phyloP scores from a whole-genome alignment of 1,284 basidiomycete species.

The Bjerkandera adusta region DNA sequence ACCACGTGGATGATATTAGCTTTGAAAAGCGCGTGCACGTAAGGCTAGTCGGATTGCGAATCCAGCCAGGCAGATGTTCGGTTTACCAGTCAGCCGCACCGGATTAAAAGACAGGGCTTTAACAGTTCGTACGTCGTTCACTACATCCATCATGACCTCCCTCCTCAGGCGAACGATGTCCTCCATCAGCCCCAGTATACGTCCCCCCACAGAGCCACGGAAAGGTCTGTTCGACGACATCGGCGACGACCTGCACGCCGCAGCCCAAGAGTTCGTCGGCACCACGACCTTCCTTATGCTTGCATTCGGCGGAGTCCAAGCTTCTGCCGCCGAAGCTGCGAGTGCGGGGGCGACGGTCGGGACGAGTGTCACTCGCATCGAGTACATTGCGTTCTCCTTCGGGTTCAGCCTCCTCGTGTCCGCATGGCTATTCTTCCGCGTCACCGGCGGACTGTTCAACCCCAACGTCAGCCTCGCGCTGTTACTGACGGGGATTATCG shows the following conservation, averaged over 20 bases:
- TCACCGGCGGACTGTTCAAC: constrained; percentile 71
- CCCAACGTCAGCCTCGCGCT: constrained; percentile 67
- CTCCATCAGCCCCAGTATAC: no score
- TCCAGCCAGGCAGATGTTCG: no score
- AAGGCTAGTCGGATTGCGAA: no score
- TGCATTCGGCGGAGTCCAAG: constrained; percentile 60
- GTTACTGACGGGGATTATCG: constrained; percentile 55
- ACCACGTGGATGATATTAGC: no score
- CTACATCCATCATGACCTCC: no score
- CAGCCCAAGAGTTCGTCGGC: constrained; percentile 52
- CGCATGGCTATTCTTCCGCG: constrained; percentile 73
- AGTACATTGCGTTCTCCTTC: constrained; percentile 62
- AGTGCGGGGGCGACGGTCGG: constrained; percentile 27
- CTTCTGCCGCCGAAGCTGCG: constrained; percentile 24
- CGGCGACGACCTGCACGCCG: constrained; percentile 41
- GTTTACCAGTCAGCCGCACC: no score
- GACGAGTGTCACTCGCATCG: constrained; percentile 37
- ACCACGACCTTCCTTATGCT: constrained; percentile 61
- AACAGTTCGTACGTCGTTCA: no score
- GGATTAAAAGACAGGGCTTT: no score
- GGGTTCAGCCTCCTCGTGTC: constrained; percentile 66
- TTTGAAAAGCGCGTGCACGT: no score
- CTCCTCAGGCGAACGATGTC: no score
- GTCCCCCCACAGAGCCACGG: no score
- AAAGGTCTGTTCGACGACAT: constrained; percentile 16